Evolutionary conservation across 495 filamentous ascomycete species (phyloP).

Genomic region (Daldinia vernicosa): DNA sequence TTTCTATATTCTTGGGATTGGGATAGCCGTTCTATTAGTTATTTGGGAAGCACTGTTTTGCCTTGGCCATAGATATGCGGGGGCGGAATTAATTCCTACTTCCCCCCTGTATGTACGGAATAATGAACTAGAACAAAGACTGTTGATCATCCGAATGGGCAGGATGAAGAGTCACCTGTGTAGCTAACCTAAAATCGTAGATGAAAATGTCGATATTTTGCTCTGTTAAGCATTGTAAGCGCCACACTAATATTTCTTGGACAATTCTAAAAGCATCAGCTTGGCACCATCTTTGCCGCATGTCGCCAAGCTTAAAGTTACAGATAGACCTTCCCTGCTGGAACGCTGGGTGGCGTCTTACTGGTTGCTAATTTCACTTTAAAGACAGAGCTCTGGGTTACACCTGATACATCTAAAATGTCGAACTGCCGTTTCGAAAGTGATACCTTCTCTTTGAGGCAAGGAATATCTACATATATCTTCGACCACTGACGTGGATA

Average conservation of each 20-base stretch:
- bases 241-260: too few species aligned
- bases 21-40: background rate
- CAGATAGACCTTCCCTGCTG: conserved; percentile 22
- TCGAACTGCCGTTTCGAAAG: conserved; percentile 13
- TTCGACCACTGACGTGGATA: background rate
- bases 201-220: too few species aligned
- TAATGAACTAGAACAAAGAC: background rate
- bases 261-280: background rate
- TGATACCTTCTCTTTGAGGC: conserved; percentile 11
- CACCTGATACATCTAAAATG: conserved; percentile 9
- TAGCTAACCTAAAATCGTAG: too few species aligned
- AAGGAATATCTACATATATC: background rate
- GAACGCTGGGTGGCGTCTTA: conserved; percentile 22
- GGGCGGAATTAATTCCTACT: background rate
- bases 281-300: conserved; percentile 18
- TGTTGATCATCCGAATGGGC: background rate
- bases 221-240: too few species aligned
- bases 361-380: conserved; percentile 17
- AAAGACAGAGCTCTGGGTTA: conserved; percentile 10
- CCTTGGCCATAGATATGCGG: background rate
- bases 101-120: background rate
- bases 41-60: background rate
- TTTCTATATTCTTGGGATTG: background rate
- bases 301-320: conserved; percentile 29
- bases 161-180: background rate